Percentiles rank a stretch among this genome's conserved stretches.
Conservation (phyloP, 345 rosid genomes). For the Erucastrum elatum region DNA sequence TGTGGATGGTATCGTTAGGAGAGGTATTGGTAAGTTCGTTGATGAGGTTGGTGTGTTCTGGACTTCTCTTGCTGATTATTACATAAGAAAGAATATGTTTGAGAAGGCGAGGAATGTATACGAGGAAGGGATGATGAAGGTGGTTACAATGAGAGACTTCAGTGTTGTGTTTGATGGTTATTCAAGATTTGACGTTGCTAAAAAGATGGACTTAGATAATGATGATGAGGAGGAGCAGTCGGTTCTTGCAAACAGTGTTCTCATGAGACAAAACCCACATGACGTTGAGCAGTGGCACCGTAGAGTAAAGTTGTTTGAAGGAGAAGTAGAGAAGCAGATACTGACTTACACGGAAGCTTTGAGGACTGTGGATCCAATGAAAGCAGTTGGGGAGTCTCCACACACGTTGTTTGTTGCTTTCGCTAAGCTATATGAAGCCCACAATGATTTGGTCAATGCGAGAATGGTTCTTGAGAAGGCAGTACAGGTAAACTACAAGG, state of each 20-base stretch:
- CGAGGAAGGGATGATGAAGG: constrained; percentile 87
- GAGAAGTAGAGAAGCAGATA: not conserved
- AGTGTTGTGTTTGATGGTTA: constrained; percentile 89
- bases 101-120: constrained; percentile 86
- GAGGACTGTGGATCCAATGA: not conserved
- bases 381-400: constrained; percentile 87
- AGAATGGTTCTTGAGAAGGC: constrained; percentile 95
- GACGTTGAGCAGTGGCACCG: not conserved
- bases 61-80: constrained; percentile 95
- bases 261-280: not conserved
- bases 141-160: constrained; percentile 63
- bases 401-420: constrained; percentile 92
- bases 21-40: constrained; percentile 50
- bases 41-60: constrained; percentile 47
- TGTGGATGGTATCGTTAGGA: constrained; percentile 91
- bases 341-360: not conserved
- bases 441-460: constrained; percentile 75
- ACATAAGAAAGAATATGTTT: constrained; percentile 54
- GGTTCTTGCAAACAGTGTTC: not conserved
- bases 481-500: constrained; percentile 87
- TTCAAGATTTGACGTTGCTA: constrained; percentile 61
- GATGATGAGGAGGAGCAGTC: not conserved
- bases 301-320: not conserved
- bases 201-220: constrained; percentile 57
- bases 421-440: constrained; percentile 81